A percentile compares a stretch with the other conserved stretches of the same genome.
Evolutionary conservation across 106 monocot genomes (phyloP).

Genomic region (Triglochin maritima): DNA sequence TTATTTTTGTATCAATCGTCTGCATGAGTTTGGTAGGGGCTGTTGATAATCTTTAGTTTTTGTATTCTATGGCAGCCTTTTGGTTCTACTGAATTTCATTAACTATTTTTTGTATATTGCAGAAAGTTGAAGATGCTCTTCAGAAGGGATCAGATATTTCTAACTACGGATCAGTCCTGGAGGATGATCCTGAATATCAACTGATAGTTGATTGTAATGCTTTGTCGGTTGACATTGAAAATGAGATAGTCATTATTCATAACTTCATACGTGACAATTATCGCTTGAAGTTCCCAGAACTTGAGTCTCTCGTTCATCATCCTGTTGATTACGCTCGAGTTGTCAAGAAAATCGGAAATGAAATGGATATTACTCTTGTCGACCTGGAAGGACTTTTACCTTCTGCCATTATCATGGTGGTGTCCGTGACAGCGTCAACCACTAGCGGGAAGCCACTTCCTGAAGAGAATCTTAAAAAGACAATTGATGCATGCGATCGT

Average conservation of each 20-base stretch:
- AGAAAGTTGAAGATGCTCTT: slow-evolving; percentile 96
- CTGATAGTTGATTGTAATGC: slow-evolving; percentile 94
- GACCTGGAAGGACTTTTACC: slow-evolving; percentile 94
- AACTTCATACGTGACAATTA: slow-evolving; percentile 98
- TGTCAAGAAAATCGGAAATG: slow-evolving; percentile 97
- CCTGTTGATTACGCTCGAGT: slow-evolving; percentile 94
- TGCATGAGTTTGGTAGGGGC: neutral
- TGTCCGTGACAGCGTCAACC: slow-evolving; percentile 97
- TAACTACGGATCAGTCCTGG: slow-evolving; percentile 37
- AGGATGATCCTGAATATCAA: slow-evolving; percentile 96
- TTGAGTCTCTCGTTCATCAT: slow-evolving; percentile 94
- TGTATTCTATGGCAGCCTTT: neutral
- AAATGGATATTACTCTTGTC: slow-evolving; percentile 83
- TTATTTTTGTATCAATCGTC: neutral
- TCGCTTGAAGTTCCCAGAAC: slow-evolving; percentile 86
- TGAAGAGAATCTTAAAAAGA: slow-evolving; percentile 70
- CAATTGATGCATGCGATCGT: slow-evolving; percentile 87
- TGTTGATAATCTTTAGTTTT: neutral
- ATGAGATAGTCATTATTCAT: slow-evolving; percentile 94
- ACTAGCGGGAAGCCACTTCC: slow-evolving; percentile 91
- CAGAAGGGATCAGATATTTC: slow-evolving; percentile 53
- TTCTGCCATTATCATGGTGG: slow-evolving; percentile 96
- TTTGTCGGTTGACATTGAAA: slow-evolving; percentile 94
- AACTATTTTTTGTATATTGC: slow-evolving; percentile 1
- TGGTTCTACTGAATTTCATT: neutral